Conservation (phyloP, 1,284 basidiomycete species). For the Cutaneotrichosporon dermatis region DNA sequence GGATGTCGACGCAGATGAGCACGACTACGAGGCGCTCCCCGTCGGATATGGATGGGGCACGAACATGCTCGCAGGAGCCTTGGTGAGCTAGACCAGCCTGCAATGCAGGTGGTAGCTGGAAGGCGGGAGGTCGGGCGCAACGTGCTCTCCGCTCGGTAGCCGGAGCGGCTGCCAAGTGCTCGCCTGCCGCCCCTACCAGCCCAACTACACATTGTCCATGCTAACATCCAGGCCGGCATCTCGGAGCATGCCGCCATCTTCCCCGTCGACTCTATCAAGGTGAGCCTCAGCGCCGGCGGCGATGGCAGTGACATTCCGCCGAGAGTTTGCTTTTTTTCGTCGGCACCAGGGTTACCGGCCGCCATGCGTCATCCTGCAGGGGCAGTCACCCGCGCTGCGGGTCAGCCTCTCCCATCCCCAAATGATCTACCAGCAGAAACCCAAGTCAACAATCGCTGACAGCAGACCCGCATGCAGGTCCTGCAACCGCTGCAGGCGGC, state of each 20-base stretch:
- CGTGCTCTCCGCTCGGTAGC: no score
- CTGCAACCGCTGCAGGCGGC: constrained; percentile 50
- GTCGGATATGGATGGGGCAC: constrained; percentile 55
- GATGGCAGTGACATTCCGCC: background rate
- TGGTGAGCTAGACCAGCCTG: constrained; percentile 58
- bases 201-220: background rate
- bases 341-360: background rate
- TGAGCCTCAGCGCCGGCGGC: constrained; percentile 44
- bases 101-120: no score
- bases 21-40: constrained; percentile 50
- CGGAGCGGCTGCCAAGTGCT: no score
- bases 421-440: no score
- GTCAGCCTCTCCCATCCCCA: no score
- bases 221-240: constrained; percentile 74
- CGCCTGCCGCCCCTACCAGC: no score
- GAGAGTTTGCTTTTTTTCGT: background rate
- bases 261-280: constrained; percentile 97
- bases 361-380: background rate
- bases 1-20: constrained; percentile 40
- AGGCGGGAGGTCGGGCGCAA: no score
- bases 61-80: constrained; percentile 94
- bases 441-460: background rate
- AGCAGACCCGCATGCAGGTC: constrained; percentile 97
- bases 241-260: constrained; percentile 99
- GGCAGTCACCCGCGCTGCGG: background rate